Conservation (phyloP, 805 yeast species). For the Debaryomyces maramus region DNA sequence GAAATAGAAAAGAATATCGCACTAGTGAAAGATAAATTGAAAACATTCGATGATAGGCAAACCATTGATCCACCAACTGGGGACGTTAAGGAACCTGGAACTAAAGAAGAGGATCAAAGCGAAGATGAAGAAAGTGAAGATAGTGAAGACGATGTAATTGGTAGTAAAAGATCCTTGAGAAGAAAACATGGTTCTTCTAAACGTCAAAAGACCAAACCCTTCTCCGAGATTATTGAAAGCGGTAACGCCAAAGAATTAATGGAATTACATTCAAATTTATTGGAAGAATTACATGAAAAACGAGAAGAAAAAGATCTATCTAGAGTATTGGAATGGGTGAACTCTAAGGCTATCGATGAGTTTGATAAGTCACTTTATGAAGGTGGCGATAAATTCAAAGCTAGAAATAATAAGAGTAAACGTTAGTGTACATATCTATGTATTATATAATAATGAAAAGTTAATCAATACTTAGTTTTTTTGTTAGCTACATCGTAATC, state of each 20-base stretch:
- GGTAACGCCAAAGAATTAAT: conserved; percentile 30
- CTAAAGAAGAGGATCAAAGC: conserved; percentile 11
- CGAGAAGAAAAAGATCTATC: conserved; percentile 41
- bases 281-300: conserved; percentile 30
- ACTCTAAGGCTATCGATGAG: conserved; percentile 53
- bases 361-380: conserved; percentile 57
- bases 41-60: conserved; percentile 11
- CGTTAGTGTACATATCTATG: conserved; percentile 4
- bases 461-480: conserved; percentile 10
- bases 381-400: conserved; percentile 44
- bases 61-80: background rate
- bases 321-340: conserved; percentile 61
- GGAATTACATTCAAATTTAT: conserved; percentile 24
- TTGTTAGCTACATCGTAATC: conserved; percentile 9
- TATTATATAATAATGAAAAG: conserved; percentile 5
- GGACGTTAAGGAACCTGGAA: background rate
- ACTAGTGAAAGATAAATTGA: conserved; percentile 26
- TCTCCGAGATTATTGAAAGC: conserved; percentile 28
- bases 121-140: conserved; percentile 33
- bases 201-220: conserved; percentile 30
- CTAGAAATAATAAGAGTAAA: conserved; percentile 4
- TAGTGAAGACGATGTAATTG: conserved; percentile 29
- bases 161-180: conserved; percentile 33
- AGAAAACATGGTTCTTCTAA: conserved; percentile 31
- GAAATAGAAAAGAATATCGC: conserved; percentile 41